Percentiles rank a stretch among this genome's conserved stretches.
These are phyloP conservation scores for Halophytophthora batemanensis DNA, from an alignment of 352 stramenopile species.

Conservation along the genomic window DNA sequence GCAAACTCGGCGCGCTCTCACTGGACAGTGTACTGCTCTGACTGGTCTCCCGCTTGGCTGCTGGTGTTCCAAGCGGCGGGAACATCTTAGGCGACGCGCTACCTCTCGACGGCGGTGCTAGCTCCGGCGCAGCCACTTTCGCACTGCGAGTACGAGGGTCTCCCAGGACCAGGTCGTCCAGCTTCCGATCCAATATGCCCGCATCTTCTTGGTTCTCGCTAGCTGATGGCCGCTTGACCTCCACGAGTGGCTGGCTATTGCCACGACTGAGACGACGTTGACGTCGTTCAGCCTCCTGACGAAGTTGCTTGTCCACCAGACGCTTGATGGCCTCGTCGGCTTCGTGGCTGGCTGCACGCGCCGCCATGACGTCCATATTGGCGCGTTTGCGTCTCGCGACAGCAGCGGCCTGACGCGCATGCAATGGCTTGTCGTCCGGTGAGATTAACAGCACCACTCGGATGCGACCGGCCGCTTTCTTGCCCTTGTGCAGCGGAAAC, in stretches of 20 bases:
- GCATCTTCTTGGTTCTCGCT: slow-evolving; percentile 4
- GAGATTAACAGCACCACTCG: slow-evolving; percentile 37
- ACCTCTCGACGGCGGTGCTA: slow-evolving; percentile 3
- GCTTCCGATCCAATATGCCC: slow-evolving; percentile 8
- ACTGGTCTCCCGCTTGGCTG: slow-evolving; percentile 4
- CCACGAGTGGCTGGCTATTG: slow-evolving; percentile 16
- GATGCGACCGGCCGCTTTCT: slow-evolving; percentile 48
- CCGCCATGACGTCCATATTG: slow-evolving; percentile 41
- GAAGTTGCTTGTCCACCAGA: slow-evolving; percentile 39
- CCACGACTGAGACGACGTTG: slow-evolving; percentile 14
- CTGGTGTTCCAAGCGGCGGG: slow-evolving; percentile 21
- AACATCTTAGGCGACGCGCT: slow-evolving; percentile 24
- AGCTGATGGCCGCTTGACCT: slow-evolving; percentile 13
- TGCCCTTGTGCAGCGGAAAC: slow-evolving; percentile 47
- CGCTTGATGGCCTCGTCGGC: slow-evolving; percentile 63
- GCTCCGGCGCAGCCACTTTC: slow-evolving; percentile 20
- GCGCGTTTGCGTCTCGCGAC: slow-evolving; percentile 18
- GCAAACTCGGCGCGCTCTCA: not conserved
- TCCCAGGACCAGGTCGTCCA: slow-evolving; percentile 14
- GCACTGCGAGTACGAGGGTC: slow-evolving; percentile 13
- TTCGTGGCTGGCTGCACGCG: slow-evolving; percentile 48
- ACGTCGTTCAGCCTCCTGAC: slow-evolving; percentile 29
- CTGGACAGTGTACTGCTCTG: not conserved
- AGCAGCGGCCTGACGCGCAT: not conserved
- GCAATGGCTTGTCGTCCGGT: slow-evolving; percentile 13